Evolutionary conservation across 305 asterid genomes (phyloP).

Genomic region (Fraxinus baroniana): DNA sequence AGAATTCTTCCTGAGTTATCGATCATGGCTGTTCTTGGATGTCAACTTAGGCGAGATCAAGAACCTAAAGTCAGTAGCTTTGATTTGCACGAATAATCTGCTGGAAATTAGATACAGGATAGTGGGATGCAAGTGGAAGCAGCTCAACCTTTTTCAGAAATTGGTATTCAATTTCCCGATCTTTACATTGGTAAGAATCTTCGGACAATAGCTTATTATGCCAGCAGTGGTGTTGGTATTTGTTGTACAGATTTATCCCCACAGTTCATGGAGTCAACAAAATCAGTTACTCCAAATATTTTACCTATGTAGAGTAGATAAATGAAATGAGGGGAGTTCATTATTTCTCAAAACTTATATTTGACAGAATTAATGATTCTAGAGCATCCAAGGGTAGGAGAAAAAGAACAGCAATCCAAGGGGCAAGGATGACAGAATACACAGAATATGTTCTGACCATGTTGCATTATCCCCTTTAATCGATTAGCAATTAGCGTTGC

Average conservation of each 20-base stretch:
- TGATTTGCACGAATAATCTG: too few relatives aligned
- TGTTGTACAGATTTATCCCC: slow-evolving; percentile 64
- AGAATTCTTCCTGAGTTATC: too few relatives aligned
- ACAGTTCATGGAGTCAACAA: slow-evolving; percentile 50
- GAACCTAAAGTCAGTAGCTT: too few relatives aligned
- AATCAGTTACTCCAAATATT: slow-evolving; percentile 80
- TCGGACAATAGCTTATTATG: too few relatives aligned
- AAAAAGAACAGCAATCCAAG: not conserved
- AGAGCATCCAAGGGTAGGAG: not conserved
- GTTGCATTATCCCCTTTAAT: not conserved
- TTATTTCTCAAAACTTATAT: not conserved
- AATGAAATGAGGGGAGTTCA: not conserved
- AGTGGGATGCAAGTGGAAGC: too few relatives aligned
- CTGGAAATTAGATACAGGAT: too few relatives aligned
- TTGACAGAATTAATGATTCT: not conserved
- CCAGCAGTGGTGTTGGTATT: too few relatives aligned
- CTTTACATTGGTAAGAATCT: too few relatives aligned
- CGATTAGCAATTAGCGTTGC: not conserved
- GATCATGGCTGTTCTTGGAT: too few relatives aligned
- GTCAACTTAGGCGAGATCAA: too few relatives aligned
- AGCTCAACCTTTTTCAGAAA: too few relatives aligned
- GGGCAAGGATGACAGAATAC: not conserved
- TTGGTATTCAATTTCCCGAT: too few relatives aligned
- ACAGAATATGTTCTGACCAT: not conserved
- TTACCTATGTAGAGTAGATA: slow-evolving; percentile 42